phyloP scores from a whole-genome alignment of 805 yeast species.

The Candida anglica region DNA sequence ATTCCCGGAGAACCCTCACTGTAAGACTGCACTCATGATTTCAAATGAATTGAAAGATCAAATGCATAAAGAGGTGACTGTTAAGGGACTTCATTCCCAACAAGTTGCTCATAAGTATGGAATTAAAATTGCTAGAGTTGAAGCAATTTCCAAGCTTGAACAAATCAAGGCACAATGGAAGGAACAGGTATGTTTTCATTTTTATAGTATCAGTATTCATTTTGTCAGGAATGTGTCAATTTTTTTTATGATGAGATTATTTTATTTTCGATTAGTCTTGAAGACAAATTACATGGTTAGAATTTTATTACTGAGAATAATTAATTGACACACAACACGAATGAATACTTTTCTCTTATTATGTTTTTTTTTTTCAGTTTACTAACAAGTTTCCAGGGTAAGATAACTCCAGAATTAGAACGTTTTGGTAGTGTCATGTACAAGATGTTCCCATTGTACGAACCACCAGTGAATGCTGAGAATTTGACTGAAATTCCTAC shows the following conservation, averaged over 20 bases:
- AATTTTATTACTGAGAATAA: constrained; percentile 19
- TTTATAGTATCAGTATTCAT: too few relatives aligned
- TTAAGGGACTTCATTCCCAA: constrained; percentile 56
- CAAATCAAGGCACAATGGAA: constrained; percentile 62
- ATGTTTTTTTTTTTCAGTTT: not conserved
- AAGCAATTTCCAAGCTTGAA: constrained; percentile 74
- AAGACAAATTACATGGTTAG: constrained; percentile 64
- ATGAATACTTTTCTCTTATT: too few relatives aligned
- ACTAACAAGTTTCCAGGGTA: constrained; percentile 33
- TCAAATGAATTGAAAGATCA: constrained; percentile 54
- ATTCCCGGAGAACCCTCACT: constrained; percentile 71
- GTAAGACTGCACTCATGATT: constrained; percentile 63
- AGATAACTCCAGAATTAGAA: constrained; percentile 51
- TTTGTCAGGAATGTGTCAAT: not conserved
- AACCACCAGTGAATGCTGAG: constrained; percentile 45
- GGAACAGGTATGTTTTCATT: constrained; percentile 53
- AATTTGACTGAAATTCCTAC: constrained; percentile 92
- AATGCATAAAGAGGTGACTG: constrained; percentile 54
- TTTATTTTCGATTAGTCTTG: constrained; percentile 69
- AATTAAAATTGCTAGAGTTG: constrained; percentile 78
- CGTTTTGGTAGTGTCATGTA: constrained; percentile 62
- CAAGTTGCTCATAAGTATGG: constrained; percentile 77
- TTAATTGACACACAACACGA: too few relatives aligned
- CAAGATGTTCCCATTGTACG: constrained; percentile 76
- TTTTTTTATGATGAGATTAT: constrained; percentile 52